Base-by-base conservation (phyloP, 2,329 filamentous ascomycete species). In the Dactylellina parvicollis region DNA sequence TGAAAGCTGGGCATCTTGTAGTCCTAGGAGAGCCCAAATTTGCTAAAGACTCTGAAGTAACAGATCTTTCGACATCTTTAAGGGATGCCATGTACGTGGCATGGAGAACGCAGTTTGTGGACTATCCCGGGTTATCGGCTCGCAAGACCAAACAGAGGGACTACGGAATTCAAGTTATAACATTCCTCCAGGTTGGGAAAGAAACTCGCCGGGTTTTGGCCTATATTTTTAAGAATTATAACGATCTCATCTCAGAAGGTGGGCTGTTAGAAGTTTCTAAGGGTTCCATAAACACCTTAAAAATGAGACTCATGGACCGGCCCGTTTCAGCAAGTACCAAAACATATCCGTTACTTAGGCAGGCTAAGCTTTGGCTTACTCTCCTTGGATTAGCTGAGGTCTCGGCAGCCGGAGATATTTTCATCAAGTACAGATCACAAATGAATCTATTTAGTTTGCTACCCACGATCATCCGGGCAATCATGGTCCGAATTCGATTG, bases 341-440 rank as follows among this genome's bases (percentile, higher is more conserved):
- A n/a, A n/a, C n/a, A n/a, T n/a, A n/a, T n/a, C n/a, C n/a, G n/a
- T n/a, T n/a, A 1, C 7, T 16, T 4, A n/a, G 44, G 4, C 5
- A 1, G 10, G 2, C 18, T 22, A 32, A 30, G 22, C n/a, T 52
- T 1, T 62, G 57, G 57, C 42, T 50, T 2, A 30, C 16, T 22
- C 46, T 62, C 12, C 40, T 42, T 9, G 57, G 57, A 4, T 22
- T 36, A 12, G 20, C 46, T 2, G 57, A 62, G 32, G n/a, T 52
- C 20, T 30, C 46, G n/a, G 44, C 57, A 8, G n/a, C 42, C 7
- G 24, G 22, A 9, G 10, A 12, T 9, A 20, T 62, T 7, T 40
- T 24, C 10, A 16, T 22, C 7, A 22, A 12, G 2, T 62, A 49
- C 24, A 18, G 42, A 1, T 5, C 22, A 3, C 57, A 62, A 32